These are phyloP conservation scores for Penicillium capsulatum DNA, from an alignment of 2,329 filamentous ascomycete genomes.

Conservation along the genomic window DNA sequence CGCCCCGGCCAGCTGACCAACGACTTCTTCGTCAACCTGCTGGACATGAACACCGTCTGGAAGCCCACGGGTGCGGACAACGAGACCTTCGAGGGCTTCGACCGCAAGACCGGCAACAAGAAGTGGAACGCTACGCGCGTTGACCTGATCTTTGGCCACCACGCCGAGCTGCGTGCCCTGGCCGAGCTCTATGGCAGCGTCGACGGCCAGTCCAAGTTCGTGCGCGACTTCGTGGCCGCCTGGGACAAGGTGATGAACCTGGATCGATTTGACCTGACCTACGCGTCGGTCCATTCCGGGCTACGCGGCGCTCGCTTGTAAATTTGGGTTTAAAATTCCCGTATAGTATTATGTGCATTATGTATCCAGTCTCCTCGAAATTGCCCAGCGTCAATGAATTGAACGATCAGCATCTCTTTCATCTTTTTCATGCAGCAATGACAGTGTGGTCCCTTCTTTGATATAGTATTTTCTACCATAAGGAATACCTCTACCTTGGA, in stretches of 20 bases:
- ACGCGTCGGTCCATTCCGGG: slow-evolving; percentile 9
- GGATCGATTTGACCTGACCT: slow-evolving; percentile 62
- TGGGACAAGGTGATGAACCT: slow-evolving; percentile 74
- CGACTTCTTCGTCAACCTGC: slow-evolving; percentile 77
- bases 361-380: not conserved
- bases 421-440: not conserved
- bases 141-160: slow-evolving; percentile 69
- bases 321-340: slow-evolving; percentile 7
- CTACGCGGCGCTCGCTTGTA: slow-evolving; percentile 16
- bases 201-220: slow-evolving; percentile 61
- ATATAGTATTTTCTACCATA: not conserved
- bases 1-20: slow-evolving; percentile 66
- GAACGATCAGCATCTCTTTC: too few relatives aligned
- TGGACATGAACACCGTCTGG: slow-evolving; percentile 65
- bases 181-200: slow-evolving; percentile 64
- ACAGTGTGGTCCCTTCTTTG: not conserved
- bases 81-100: slow-evolving; percentile 60
- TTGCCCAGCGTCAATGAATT: too few relatives aligned
- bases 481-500: not conserved
- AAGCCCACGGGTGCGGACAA: slow-evolving; percentile 48
- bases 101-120: slow-evolving; percentile 61
- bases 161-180: slow-evolving; percentile 67
- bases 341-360: not conserved
- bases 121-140: slow-evolving; percentile 67
- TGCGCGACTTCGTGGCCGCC: slow-evolving; percentile 65